These are phyloP conservation scores for Solanum paucissectum DNA, from an alignment of 257 asterid genomes.

Conservation along the genomic window DNA sequence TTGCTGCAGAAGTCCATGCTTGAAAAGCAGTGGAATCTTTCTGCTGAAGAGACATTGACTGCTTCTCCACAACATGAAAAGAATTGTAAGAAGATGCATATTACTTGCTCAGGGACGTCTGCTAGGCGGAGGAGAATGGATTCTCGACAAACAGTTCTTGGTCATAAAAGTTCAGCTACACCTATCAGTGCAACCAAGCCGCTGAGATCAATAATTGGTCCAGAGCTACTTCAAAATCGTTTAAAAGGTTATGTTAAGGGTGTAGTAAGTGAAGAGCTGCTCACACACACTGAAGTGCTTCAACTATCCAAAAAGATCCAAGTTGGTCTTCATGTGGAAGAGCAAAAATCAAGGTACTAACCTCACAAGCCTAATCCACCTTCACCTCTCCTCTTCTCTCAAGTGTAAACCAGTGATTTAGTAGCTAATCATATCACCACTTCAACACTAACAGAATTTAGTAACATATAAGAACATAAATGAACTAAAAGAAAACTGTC, in stretches of 20 bases:
- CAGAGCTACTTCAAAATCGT: slow-evolving; percentile 51
- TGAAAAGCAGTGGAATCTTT: slow-evolving; percentile 90
- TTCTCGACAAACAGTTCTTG: slow-evolving; percentile 20
- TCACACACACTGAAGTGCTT: slow-evolving; percentile 72
- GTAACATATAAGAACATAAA: background rate
- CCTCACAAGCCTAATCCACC: background rate
- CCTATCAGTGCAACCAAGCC: slow-evolving; percentile 17
- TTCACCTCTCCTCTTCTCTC: background rate
- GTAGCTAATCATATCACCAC: background rate
- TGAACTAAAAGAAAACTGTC: background rate
- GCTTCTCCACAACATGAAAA: slow-evolving; percentile 3
- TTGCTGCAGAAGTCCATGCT: slow-evolving; percentile 82
- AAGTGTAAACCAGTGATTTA: background rate
- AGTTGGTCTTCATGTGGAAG: slow-evolving; percentile 61
- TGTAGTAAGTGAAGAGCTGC: slow-evolving; percentile 48
- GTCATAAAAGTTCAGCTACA: slow-evolving; percentile 11
- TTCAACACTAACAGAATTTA: background rate
- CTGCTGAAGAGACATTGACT: slow-evolving; percentile 13
- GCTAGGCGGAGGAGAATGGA: slow-evolving; percentile 72
- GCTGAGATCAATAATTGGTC: slow-evolving; percentile 30
- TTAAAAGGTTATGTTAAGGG: slow-evolving; percentile 67
- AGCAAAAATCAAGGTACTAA: slow-evolving; percentile 54
- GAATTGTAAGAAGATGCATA: slow-evolving; percentile 21
- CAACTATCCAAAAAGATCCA: slow-evolving; percentile 62
- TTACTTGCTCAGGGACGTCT: slow-evolving; percentile 54